Base-by-base conservation (phyloP, 352 stramenopile species). In the Phytophthora pini region DNA sequence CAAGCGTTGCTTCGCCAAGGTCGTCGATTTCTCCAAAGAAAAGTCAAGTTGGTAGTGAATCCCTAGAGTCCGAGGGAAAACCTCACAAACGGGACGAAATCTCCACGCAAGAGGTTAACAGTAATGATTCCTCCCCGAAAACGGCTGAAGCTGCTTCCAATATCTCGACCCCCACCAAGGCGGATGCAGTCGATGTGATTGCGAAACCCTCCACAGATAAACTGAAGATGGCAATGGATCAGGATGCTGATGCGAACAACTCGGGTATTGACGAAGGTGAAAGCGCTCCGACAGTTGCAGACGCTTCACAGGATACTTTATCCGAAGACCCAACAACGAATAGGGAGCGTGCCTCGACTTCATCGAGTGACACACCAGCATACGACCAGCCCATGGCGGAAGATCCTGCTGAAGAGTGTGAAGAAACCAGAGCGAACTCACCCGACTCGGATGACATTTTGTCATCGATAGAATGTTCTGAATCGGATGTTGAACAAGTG, bases 401-500 rank as follows among this genome's bases (percentile, higher is more conserved):
- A 10, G 56, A 69, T 31, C 32, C n/a, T 15, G 38, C 4, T 3
- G 43, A 61, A 6, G 29, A 24, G 10, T 38, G 24, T 5, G 31
- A 48, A 34, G 56, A 60, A n/a, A 39, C n/a, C 3, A 47, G 24
- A 36, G 6, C 20, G 17, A 31, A 69, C n/a, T 50, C 31, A 39
- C 48, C 47, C 3, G 40, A 60, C 8, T 55, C n/a, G 27, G 44
- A 66, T 40, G 31, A 48, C n/a, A 45, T 53, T 26, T 58, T 55
- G 20, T 66, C 56, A 22, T 15, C 24, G 31, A 12, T 60, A 26
- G 61, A 79, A 22, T 56, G 55, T 31, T 79, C 66, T 1, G 55
- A 66, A 29, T 75, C 62, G 7, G 66, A 79, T 46, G 36, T 41
- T 31, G 68, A 72, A 12, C 60, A 52, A 65, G 47, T 38, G 2